Conservation (phyloP, 345 rosid species). For the Syzygium aromaticum region DNA sequence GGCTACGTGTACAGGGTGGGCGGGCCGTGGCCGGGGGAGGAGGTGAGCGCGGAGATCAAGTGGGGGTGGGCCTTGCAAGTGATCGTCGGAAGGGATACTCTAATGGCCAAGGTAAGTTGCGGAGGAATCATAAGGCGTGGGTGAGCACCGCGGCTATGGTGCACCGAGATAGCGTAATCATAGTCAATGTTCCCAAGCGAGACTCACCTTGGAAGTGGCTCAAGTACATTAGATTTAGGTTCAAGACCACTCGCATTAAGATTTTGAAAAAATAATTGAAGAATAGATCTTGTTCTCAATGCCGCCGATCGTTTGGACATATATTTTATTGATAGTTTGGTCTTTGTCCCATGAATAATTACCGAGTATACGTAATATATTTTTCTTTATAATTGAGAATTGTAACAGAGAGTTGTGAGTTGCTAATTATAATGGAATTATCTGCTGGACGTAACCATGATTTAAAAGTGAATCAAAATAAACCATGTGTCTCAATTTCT, state of each 20-base stretch:
- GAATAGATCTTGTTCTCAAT: neutral
- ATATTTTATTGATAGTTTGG: too few relatives aligned
- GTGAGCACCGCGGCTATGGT: neutral
- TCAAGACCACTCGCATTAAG: rapidly evolving
- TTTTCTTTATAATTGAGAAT: too few relatives aligned
- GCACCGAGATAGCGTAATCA: neutral
- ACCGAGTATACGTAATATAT: too few relatives aligned
- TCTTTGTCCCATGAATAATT: too few relatives aligned
- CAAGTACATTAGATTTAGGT: neutral
- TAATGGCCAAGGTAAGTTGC: neutral
- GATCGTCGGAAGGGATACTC: neutral
- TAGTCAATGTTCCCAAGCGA: neutral
- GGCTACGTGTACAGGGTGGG: neutral
- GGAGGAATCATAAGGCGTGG: rapidly evolving
- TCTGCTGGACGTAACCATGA: too few relatives aligned
- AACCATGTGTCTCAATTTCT: too few relatives aligned
- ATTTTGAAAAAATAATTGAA: neutral
- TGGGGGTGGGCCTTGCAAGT: neutral
- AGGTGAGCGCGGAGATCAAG: neutral
- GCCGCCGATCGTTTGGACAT: too few relatives aligned
- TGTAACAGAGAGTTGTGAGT: too few relatives aligned
- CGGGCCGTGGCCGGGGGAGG: neutral
- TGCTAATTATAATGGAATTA: too few relatives aligned
- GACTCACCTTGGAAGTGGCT: neutral
- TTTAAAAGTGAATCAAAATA: too few relatives aligned